Conservation (phyloP, 257 asterid species). For the Przewalskia tangutica region DNA sequence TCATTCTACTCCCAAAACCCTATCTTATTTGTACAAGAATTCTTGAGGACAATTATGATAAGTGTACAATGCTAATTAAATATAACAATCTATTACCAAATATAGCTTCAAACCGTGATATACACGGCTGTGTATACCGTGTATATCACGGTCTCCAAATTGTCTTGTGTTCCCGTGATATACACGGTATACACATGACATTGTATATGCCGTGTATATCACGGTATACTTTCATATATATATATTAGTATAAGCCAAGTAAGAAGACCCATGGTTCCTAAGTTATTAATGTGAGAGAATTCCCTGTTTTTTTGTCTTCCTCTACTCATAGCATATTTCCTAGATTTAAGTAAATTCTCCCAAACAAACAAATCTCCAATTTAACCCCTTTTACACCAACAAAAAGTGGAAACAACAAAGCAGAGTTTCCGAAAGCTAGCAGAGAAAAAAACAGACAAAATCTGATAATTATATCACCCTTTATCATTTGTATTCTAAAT, state of each 20-base stretch:
- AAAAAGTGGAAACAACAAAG: conserved; percentile 4
- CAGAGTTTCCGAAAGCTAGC: neutral
- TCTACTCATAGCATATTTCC: conserved; percentile 14
- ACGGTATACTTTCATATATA: too few relatives aligned
- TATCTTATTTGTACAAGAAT: too few relatives aligned
- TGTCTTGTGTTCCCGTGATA: too few relatives aligned
- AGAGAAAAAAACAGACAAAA: neutral
- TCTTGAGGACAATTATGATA: too few relatives aligned
- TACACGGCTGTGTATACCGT: too few relatives aligned
- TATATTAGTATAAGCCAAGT: conserved; percentile 65
- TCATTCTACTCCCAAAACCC: too few relatives aligned
- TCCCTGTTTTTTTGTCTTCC: conserved; percentile 31
- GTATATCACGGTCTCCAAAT: too few relatives aligned
- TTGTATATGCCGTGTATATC: too few relatives aligned
- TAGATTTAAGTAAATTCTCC: conserved; percentile 4
- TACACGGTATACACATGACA: too few relatives aligned
- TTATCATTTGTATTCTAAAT: neutral
- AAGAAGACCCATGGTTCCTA: conserved; percentile 10
- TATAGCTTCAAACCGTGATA: too few relatives aligned
- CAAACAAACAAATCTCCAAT: conserved; percentile 1
- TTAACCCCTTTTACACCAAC: neutral
- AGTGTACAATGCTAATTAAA: too few relatives aligned
- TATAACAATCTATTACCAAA: too few relatives aligned
- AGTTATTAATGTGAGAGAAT: conserved; percentile 22
- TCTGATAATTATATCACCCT: neutral